phyloP scores from a whole-genome alignment of 495 filamentous ascomycete species.

The Annulohypoxylon bovei region DNA sequence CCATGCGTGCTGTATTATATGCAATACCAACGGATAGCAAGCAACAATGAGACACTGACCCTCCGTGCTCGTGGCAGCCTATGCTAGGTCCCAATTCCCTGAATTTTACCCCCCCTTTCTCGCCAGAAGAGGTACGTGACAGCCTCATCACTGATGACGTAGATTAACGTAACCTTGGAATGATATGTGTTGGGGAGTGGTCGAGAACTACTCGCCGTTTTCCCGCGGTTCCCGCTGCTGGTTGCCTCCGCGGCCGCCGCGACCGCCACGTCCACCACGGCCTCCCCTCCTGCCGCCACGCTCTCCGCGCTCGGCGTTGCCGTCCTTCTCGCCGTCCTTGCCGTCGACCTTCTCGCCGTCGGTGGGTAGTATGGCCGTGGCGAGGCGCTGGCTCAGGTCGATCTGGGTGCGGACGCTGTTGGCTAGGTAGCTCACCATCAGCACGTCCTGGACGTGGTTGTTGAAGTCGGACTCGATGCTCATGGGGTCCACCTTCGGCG shows the following conservation, averaged over 20 bases:
- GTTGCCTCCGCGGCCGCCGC: constrained; percentile 49
- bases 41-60: background rate
- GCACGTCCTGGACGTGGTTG: constrained; percentile 98
- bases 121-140: too few relatives aligned
- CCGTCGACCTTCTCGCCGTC: constrained; percentile 53
- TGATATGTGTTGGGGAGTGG: background rate
- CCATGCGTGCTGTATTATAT: background rate
- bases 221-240: constrained; percentile 44
- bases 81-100: background rate
- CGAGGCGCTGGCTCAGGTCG: constrained; percentile 92
- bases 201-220: constrained; percentile 22
- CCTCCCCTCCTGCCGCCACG: constrained; percentile 55
- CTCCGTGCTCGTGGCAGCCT: too few relatives aligned
- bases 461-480: constrained; percentile 98
- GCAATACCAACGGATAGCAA: background rate
- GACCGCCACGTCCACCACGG: constrained; percentile 20
- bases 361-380: constrained; percentile 80
- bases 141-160: background rate
- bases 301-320: constrained; percentile 52
- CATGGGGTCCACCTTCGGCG: constrained; percentile 88
- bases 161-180: background rate
- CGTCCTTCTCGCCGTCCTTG: constrained; percentile 58
- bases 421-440: constrained; percentile 94
- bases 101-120: background rate
- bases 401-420: constrained; percentile 99